Percentiles rank a stretch among this genome's conserved stretches.
phyloP scores from a whole-genome alignment of 1,284 basidiomycete species.

The Puccinia brachypodii region DNA sequence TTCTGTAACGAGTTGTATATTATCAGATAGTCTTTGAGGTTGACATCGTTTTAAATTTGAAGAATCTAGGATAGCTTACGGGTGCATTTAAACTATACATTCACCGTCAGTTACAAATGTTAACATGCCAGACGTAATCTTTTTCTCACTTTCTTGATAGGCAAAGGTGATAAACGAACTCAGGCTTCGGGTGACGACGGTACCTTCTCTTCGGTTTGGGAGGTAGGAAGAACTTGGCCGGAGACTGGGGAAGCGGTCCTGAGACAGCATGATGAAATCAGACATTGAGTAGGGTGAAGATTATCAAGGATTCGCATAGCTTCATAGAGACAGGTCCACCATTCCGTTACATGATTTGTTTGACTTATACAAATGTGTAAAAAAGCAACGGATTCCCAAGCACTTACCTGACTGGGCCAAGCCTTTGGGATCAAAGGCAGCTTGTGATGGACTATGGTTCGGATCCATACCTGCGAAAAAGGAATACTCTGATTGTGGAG shows the following conservation, averaged over 20 bases:
- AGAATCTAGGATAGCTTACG: not conserved
- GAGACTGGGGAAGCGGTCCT: not conserved
- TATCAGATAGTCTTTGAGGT: not conserved
- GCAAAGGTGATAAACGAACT: slow-evolving; percentile 14
- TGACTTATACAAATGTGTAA: not conserved
- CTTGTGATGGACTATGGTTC: not conserved
- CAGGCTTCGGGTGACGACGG: slow-evolving; percentile 46
- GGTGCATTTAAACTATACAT: slow-evolving; percentile 37
- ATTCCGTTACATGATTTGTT: not conserved
- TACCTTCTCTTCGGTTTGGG: slow-evolving; percentile 38
- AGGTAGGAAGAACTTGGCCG: not conserved
- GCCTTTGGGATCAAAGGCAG: not conserved
- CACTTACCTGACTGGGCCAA: not conserved
- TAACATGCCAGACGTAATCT: not conserved
- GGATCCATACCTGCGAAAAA: not conserved
- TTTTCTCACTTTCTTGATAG: not conserved
- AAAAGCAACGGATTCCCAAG: not conserved
- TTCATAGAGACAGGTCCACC: not conserved
- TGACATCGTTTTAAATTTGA: not conserved
- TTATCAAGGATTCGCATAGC: not conserved
- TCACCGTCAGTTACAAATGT: not conserved
- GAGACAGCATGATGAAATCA: not conserved
- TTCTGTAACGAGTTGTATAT: slow-evolving; percentile 1
- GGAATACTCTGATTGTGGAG: slow-evolving; percentile 3
- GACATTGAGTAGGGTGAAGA: not conserved